Percentiles rank a stretch among this genome's conserved stretches.
These are phyloP conservation scores for Cercophora samala DNA, from an alignment of 495 filamentous ascomycete species.

Conservation along the genomic window DNA sequence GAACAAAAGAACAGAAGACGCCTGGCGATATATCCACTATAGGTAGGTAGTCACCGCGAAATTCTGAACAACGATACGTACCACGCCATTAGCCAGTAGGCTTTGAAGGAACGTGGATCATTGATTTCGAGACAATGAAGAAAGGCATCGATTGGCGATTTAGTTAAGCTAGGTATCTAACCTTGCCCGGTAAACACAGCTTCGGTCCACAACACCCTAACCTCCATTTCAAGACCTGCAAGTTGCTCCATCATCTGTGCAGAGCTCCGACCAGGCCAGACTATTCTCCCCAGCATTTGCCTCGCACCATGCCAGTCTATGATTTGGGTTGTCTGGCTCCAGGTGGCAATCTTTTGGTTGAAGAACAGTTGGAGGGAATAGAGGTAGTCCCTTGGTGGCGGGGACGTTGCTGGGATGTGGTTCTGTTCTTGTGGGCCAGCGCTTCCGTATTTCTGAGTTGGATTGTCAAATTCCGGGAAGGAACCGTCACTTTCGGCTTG, in stretches of 20 bases:
- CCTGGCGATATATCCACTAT: too few relatives aligned
- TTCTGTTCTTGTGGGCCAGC: too few relatives aligned
- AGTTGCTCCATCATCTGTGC: neutral
- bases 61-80: too few relatives aligned
- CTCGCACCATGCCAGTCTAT: neutral
- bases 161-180: too few relatives aligned
- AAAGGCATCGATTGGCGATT: too few relatives aligned
- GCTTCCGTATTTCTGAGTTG: too few relatives aligned
- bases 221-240: neutral
- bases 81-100: too few relatives aligned
- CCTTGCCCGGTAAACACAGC: neutral
- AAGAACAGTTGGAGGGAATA: neutral
- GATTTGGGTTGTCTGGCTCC: neutral
- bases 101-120: too few relatives aligned
- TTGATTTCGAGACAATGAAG: too few relatives aligned
- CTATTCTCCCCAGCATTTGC: neutral
- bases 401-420: neutral
- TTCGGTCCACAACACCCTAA: neutral
- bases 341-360: neutral
- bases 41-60: too few relatives aligned
- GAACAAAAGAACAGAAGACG: too few relatives aligned
- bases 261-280: neutral
- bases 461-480: neutral
- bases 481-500: neutral
- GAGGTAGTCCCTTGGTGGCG: neutral